Base-by-base conservation (phyloP, 768 basidiomycete genomes). In the Lactarius deliciosus region DNA sequence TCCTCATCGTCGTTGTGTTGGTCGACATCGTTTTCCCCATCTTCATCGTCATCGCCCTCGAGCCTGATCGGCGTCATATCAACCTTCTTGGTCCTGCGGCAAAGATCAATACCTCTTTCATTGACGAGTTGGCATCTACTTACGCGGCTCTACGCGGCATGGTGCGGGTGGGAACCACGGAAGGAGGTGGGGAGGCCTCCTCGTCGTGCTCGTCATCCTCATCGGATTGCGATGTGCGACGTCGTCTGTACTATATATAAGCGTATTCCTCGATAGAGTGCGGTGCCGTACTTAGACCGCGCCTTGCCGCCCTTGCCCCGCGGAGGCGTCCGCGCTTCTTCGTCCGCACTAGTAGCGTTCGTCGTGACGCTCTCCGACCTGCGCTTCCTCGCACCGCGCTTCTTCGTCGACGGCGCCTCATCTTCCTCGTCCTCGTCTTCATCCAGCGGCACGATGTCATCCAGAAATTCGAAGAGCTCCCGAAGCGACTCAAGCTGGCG, bases 371-470 rank as follows among this genome's bases (percentile, higher is more conserved):
- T 90, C 61, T 80, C 80, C 1, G 89, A 89, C 55, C 88, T 81
- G 68, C 89, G 77, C 73, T 85, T 75, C 77, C 82, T 69, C 70
- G 68, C 79, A 58, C 77, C 81, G 64, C 75, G 78, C 40, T 76
- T 78, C 69, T 74, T 79, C 20, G 81, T 78, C 47, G 25, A 9
- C 11, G 61, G 53, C 13, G 74, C 63, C 25, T 80, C 79, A 6
- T 77, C 67, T 20, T 80, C 77, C 47, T 74, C 74, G 20, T 78
- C 74, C 16, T 88, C 86, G 9, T 82, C 84, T 7, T 87, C 87
- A n/a, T 86, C 87, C 50, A 85, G 76, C 2, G 90, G 86, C 50
- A 89, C 81, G 53, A 92, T 83, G 11, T 86, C 84, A 69, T 92
- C 91, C 74, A 92, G 71, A 73, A 90, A 89, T 56, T 83, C 80